Conservation (phyloP, 306 rosid genomes). For the Cicer bijugum region DNA sequence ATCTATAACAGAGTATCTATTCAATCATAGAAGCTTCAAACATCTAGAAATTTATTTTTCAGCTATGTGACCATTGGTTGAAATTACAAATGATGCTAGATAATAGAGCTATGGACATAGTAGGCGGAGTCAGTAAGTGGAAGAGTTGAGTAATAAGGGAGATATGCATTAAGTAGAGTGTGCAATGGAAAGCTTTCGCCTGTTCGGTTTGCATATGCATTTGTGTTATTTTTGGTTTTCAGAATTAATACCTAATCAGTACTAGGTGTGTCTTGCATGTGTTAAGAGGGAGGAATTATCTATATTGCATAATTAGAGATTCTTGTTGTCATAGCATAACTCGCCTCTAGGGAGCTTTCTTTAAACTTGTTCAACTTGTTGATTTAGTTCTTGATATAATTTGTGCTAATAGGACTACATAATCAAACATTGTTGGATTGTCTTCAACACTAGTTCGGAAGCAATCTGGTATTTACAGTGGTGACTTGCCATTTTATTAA, state of each 20-base stretch:
- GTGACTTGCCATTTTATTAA: too few relatives aligned
- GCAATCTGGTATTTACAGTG: too few relatives aligned
- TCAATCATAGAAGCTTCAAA: background rate
- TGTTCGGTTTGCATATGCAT: background rate
- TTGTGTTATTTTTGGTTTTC: background rate
- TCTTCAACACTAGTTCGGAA: too few relatives aligned
- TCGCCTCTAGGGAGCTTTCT: too few relatives aligned
- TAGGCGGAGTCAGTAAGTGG: background rate
- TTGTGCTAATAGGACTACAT: too few relatives aligned
- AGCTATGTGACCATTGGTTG: background rate
- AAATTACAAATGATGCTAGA: background rate
- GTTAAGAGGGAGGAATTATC: background rate
- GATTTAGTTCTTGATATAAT: too few relatives aligned
- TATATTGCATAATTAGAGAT: too few relatives aligned
- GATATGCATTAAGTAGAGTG: background rate
- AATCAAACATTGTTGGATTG: too few relatives aligned
- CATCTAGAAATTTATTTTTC: background rate
- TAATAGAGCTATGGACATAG: background rate
- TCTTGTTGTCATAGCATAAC: too few relatives aligned
- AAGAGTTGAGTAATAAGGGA: background rate
- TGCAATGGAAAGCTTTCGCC: background rate
- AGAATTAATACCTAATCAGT: background rate
- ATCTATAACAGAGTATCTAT: conserved; percentile 5
- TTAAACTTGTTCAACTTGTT: too few relatives aligned
- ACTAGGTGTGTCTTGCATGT: background rate